phyloP scores from a whole-genome alignment of 2,329 filamentous ascomycete species.

The Plectosphaerella sp. region DNA sequence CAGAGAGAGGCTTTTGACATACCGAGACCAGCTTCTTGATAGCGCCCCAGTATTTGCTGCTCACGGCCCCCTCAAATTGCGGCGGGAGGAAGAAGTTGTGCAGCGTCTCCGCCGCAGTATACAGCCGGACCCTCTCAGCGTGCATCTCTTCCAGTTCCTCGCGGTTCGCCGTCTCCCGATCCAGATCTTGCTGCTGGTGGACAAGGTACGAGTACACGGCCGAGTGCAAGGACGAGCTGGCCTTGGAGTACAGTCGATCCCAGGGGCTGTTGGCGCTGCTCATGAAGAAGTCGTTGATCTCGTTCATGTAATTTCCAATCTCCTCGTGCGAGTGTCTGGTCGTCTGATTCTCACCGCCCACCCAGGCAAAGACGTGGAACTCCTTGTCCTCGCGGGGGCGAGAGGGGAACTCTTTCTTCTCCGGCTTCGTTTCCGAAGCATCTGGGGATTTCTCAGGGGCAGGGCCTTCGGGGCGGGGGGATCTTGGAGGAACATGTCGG shows the following conservation, averaged over 20 bases:
- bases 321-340: neutral
- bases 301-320: conserved; percentile 7
- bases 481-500: neutral
- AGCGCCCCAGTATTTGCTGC: conserved; percentile 40
- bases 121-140: conserved; percentile 14
- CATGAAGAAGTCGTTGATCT: conserved; percentile 6
- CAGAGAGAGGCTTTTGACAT: neutral
- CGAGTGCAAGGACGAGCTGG: conserved; percentile 15
- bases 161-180: conserved; percentile 19
- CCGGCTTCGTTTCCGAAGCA: no score
- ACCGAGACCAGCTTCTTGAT: conserved; percentile 21
- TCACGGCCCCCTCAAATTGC: conserved; percentile 28
- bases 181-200: conserved; percentile 12
- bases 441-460: no score
- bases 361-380: conserved; percentile 12
- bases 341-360: neutral
- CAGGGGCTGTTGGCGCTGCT: conserved; percentile 7
- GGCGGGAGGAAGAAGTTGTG: conserved; percentile 38
- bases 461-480: neutral
- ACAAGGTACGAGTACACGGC: conserved; percentile 20
- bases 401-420: no score
- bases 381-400: neutral
- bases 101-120: conserved; percentile 33
- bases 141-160: conserved; percentile 25
- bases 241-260: conserved; percentile 4